Percentiles rank a stretch among this genome's conserved stretches.
These are phyloP conservation scores for Colletotrichum agaves DNA, from an alignment of 2,329 filamentous ascomycete species.

Conservation along the genomic window DNA sequence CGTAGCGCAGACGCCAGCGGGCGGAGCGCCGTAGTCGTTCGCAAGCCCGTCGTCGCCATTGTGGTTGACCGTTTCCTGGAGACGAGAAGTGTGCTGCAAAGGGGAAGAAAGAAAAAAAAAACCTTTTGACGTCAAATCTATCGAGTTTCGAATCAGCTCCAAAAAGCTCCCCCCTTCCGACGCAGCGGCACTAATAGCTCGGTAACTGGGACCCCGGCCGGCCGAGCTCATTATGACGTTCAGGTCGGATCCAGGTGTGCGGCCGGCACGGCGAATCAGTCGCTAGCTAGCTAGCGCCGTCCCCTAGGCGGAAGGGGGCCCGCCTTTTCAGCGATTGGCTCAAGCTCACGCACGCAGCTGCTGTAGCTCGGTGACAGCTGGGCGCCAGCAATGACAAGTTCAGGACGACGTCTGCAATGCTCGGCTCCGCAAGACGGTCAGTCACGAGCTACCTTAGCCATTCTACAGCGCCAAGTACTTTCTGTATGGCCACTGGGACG, in stretches of 20 bases:
- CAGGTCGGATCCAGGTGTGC: neutral
- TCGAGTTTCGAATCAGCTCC: neutral
- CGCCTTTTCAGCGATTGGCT: constrained; percentile 31
- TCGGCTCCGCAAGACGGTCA: too few species aligned
- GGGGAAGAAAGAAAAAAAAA: neutral
- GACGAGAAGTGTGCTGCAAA: neutral
- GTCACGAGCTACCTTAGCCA: too few species aligned
- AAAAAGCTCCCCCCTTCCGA: constrained; percentile 6
- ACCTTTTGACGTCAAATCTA: neutral
- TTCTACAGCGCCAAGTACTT: too few species aligned
- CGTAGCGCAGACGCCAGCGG: constrained; percentile 33
- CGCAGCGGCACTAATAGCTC: constrained; percentile 29
- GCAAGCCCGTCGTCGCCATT: constrained; percentile 26
- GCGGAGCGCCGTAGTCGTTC: constrained; percentile 26
- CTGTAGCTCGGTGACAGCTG: neutral
- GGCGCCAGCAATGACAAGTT: neutral
- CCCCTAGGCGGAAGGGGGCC: neutral
- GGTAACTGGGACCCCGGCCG: constrained; percentile 32
- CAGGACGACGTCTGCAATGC: too few species aligned
- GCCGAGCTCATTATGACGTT: constrained; percentile 35
- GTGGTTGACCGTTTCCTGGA: neutral
- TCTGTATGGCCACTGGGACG: neutral
- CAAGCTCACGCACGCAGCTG: constrained; percentile 16
- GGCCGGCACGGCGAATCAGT: constrained; percentile 23
- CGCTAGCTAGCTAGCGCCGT: constrained; percentile 14